These are phyloP conservation scores for Austroboletus eburneus DNA, from an alignment of 768 basidiomycete genomes.

Conservation along the genomic window DNA sequence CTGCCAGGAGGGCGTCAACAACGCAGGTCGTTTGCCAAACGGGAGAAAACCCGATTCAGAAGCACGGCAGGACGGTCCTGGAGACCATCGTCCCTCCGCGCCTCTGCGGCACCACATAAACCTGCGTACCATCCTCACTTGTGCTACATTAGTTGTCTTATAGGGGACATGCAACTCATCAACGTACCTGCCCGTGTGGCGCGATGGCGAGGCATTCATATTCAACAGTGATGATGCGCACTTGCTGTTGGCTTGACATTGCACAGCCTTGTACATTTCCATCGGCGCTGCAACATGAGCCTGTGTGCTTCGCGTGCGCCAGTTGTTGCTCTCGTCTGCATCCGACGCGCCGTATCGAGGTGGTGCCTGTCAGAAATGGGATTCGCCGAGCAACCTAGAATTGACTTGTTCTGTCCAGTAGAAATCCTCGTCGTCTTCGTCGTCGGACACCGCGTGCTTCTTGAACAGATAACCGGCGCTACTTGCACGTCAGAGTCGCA, in stretches of 20 bases:
- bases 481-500: neutral
- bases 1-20: conserved; percentile 12
- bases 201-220: neutral
- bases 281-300: neutral
- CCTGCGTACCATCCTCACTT: conserved; percentile 1
- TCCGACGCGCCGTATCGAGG: neutral
- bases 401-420: conserved; percentile 12
- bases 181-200: conserved; percentile 2
- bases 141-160: neutral
- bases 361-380: neutral
- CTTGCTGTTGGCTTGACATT: neutral
- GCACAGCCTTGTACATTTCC: neutral
- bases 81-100: neutral
- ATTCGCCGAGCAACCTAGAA: neutral
- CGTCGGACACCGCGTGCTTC: neutral
- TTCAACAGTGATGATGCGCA: conserved; percentile 2
- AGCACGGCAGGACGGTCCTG: neutral
- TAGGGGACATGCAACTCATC: neutral
- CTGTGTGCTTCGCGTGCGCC: conserved; percentile 9
- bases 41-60: conserved; percentile 9
- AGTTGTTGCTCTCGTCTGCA: conserved; percentile 2
- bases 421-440: conserved; percentile 6
- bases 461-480: neutral
- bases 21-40: conserved; percentile 2
- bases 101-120: conserved; percentile 21